These are phyloP conservation scores for Pyrus communis DNA, from an alignment of 306 rosid species.

Conservation along the genomic window DNA sequence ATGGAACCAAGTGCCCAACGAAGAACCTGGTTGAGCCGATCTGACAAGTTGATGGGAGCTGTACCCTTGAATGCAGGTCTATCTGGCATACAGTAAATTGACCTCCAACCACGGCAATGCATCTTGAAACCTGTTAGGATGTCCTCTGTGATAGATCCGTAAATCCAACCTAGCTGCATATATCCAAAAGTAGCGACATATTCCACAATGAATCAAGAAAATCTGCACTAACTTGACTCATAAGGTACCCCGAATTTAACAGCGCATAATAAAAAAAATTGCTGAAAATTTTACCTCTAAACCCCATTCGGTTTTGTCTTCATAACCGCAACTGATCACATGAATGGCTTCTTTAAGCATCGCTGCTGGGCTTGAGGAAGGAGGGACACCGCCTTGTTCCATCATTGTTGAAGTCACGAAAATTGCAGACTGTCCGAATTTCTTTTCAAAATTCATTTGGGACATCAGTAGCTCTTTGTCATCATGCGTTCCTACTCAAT, in stretches of 20 bases:
- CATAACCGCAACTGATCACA: constrained; percentile 85
- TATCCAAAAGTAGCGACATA: constrained; percentile 4
- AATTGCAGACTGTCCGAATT: constrained; percentile 83
- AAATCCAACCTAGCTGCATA: constrained; percentile 92
- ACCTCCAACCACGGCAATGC: constrained; percentile 99
- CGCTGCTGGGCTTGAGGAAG: constrained; percentile 70
- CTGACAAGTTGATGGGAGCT: constrained; percentile 96
- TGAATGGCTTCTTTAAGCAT: constrained; percentile 94
- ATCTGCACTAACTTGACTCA: background rate
- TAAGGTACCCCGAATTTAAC: background rate
- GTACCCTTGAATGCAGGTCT: constrained; percentile 93
- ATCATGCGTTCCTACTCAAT: constrained; percentile 47
- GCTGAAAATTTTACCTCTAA: constrained; percentile 49
- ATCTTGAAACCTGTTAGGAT: constrained; percentile 91
- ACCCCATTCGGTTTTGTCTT: constrained; percentile 99
- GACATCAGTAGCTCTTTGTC: constrained; percentile 85
- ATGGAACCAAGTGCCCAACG: constrained; percentile 97
- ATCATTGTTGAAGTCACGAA: constrained; percentile 90
- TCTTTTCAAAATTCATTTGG: constrained; percentile 89
- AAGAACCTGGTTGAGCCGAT: constrained; percentile 93
- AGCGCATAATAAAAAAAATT: background rate
- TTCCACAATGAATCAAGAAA: background rate
- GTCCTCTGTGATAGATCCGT: constrained; percentile 95
- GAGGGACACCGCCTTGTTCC: constrained; percentile 77
- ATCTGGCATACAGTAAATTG: constrained; percentile 86